Base-by-base conservation (phyloP, 2,329 filamentous ascomycete genomes). In the Claviceps paspali region DNA sequence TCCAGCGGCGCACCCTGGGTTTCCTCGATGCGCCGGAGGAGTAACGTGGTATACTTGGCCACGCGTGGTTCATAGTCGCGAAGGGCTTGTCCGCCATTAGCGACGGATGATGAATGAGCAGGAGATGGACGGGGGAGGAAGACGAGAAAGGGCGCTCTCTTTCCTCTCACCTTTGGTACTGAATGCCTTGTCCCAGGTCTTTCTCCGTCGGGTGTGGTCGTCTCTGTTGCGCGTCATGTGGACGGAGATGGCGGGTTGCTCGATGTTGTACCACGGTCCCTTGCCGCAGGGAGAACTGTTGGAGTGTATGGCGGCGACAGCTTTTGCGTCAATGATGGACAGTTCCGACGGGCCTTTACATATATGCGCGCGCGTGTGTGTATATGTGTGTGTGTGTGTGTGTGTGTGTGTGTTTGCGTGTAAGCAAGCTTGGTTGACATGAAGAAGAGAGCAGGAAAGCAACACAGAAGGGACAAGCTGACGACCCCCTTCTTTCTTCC, bases 101-200 rank as follows among this genome's bases (percentile, higher is more conserved):
- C 22, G 12, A 21, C 2, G n/a, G 8, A 4, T 4, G 2, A 6
- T 34, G 3, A 18, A 15, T 7, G 18, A 4, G 9, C 4, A 10
- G 8, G 17, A 5, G 5, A 11, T 11, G 8, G 17, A 35, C 2
- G n/a, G 8, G 11, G 3, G 12, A 8, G 2, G 33, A 12, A 11
- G 3, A 34, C 9, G 5, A 4, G 1, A 24, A 26, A 27, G 15
- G 30, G 5, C 10, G 5, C 3, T 7, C 19, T 31, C 9, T 28
- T 15, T 7, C 8, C 3, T 15, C 23, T 38, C 39, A 45, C 51
- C 50, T 38, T 54, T 55, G 14, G 47, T 43, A 17, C 47, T 48
- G 21, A 59, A 54, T 0, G 45, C 55, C 31, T 45, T 47, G 34
- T 56, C 54, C 55, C 56, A 61, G 8, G 47, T 45, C 41, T 52